Base-by-base conservation (phyloP, 306 rosid genomes). In the Medicago arabica region DNA sequence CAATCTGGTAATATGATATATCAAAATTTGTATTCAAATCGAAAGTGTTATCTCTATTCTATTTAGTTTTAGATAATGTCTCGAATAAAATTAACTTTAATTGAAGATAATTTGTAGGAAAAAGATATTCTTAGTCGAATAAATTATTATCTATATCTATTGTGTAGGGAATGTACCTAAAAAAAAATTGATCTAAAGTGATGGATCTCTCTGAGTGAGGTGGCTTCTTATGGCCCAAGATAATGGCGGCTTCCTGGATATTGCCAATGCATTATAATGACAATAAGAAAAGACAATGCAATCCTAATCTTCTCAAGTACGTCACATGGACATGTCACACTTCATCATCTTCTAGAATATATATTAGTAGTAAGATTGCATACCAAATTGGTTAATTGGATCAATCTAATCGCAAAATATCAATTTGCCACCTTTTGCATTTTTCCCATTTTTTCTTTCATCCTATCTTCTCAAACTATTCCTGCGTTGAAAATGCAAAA, bases 401-500 rank as follows among this genome's bases (percentile, higher is more conserved):
- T 74, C 34, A 31, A 47, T 74, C 38, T 50, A 47, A 62, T 47
- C 14, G 14, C 50, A 28, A 43, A 55, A 25, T 11, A 74, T 8
- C 61, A 59, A 59, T 16, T 74, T 62, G 31, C 2, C 4, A 12
- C 34, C 46, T 34, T 14, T 28, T 28, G 31, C 31, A 28, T 28
- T 23, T 23, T 23, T 23, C 31, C 4, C 31, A 3, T 28, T 28
- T 28, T 28, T 21, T 21, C 31, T 28, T 28, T 28, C 31, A 28
- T 28, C 31, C 31, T 28, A 31, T 60, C 61, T 44, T 17, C 13
- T 7, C 41, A 7, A 36, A 36, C 72, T 63, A 38, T 38, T 64
- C 41, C 65, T 23, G 41, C 72, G 79, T 64, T 75, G 79, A 75
- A 64, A 18, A 64, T 50, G 55, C 54, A 75, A 19, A 49, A 49